Percentiles rank a stretch among this genome's conserved stretches.
These are phyloP conservation scores for Exophiala mesophila DNA, from an alignment of 2,329 filamentous ascomycete genomes.

Conservation along the genomic window DNA sequence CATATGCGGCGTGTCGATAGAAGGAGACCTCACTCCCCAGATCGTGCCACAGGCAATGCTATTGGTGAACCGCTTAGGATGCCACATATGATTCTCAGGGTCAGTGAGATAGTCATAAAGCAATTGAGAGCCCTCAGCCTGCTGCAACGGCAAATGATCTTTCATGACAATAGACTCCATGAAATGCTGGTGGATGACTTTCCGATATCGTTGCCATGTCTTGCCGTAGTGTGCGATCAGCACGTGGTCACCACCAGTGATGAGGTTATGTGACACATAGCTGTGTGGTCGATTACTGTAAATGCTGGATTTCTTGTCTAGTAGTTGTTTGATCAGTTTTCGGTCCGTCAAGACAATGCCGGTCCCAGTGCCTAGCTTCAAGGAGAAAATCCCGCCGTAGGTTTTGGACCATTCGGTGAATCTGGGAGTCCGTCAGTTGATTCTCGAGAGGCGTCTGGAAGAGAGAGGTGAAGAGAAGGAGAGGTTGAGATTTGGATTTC, in stretches of 20 bases:
- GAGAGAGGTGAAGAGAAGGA: too few relatives aligned
- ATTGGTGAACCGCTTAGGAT: slow-evolving; percentile 47
- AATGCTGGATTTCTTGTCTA: slow-evolving; percentile 43
- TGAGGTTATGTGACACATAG: slow-evolving; percentile 40
- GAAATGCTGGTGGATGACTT: slow-evolving; percentile 43
- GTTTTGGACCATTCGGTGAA: slow-evolving; percentile 42
- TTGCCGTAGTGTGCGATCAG: slow-evolving; percentile 45
- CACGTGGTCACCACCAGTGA: slow-evolving; percentile 45
- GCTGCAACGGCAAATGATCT: slow-evolving; percentile 38
- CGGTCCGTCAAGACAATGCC: slow-evolving; percentile 41
- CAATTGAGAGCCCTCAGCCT: slow-evolving; percentile 49
- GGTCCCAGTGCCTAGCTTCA: slow-evolving; percentile 41
- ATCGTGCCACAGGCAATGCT: slow-evolving; percentile 39
- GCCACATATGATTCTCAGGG: slow-evolving; percentile 43
- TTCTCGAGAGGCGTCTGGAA: too few relatives aligned
- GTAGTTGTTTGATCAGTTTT: slow-evolving; percentile 37
- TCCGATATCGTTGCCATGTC: slow-evolving; percentile 45
- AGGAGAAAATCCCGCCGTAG: slow-evolving; percentile 41
- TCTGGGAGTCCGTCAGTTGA: too few relatives aligned
- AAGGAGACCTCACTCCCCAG: slow-evolving; percentile 35
- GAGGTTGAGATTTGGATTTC: too few relatives aligned
- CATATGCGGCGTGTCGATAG: slow-evolving; percentile 34
- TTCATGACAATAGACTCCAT: slow-evolving; percentile 41
- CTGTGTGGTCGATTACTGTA: slow-evolving; percentile 42
- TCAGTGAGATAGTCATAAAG: slow-evolving; percentile 40